phyloP scores from a whole-genome alignment of 352 stramenopile genomes.

The Thalassiosira livingstoniorum region DNA sequence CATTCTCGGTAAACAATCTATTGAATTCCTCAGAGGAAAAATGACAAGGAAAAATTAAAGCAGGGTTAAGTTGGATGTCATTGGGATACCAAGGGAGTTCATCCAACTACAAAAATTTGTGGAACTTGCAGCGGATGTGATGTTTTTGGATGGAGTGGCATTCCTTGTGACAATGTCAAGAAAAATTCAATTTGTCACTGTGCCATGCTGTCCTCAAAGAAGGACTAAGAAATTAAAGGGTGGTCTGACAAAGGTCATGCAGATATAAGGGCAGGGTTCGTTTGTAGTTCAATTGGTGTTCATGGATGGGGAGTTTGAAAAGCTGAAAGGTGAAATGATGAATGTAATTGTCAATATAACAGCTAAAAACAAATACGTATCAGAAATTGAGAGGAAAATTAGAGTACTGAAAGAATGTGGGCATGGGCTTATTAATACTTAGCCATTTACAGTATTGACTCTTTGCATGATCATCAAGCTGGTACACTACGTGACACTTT shows the following conservation, averaged over 20 bases:
- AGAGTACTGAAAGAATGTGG: neutral
- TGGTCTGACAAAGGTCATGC: slow-evolving; percentile 16
- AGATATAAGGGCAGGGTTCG: neutral
- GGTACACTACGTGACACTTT: neutral
- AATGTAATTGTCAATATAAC: neutral
- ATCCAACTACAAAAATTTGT: neutral
- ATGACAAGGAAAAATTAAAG: neutral
- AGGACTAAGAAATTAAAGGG: slow-evolving; percentile 9
- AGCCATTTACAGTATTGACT: slow-evolving; percentile 8
- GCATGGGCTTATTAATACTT: neutral
- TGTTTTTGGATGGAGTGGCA: neutral
- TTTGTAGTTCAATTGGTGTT: neutral
- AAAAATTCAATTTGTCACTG: neutral
- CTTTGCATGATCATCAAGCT: slow-evolving; percentile 27
- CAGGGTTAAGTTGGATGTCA: neutral
- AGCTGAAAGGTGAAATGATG: neutral
- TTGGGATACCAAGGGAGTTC: neutral
- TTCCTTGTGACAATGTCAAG: neutral
- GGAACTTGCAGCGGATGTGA: neutral
- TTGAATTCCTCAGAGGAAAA: slow-evolving; percentile 9
- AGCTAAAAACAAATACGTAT: neutral
- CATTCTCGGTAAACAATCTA: neutral
- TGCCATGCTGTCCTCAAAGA: slow-evolving; percentile 1
- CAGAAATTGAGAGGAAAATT: neutral
- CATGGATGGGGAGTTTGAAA: neutral